Evolutionary conservation across 192 early-diverging fungal genomes (phyloP).

Genomic region (Umbelopsis vinacea): DNA sequence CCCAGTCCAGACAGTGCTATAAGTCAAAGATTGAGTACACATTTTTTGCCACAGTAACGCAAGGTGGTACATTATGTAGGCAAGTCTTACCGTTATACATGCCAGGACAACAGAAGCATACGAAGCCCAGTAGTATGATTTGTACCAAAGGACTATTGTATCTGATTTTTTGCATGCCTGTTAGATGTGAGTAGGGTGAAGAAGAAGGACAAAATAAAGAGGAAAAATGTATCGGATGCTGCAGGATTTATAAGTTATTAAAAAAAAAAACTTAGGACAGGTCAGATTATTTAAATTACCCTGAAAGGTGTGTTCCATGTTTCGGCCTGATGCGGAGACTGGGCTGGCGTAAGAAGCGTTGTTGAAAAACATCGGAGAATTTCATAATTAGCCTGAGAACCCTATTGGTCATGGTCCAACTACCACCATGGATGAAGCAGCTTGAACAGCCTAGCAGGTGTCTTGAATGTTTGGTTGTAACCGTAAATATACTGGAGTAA

Average conservation of each 20-base stretch:
- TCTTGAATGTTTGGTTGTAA: no score
- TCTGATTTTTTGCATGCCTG: neutral
- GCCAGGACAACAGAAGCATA: constrained; percentile 80
- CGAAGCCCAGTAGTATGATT: constrained; percentile 71
- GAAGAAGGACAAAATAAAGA: neutral
- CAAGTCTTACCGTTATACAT: constrained; percentile 66
- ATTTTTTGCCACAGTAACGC: constrained; percentile 66
- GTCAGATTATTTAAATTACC: constrained; percentile 18
- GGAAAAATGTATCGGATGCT: neutral
- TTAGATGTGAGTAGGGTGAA: neutral
- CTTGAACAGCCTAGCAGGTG: neutral
- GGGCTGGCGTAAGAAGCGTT: neutral
- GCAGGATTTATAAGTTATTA: constrained; percentile 33
- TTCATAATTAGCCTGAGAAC: neutral
- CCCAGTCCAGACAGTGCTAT: constrained; percentile 48
- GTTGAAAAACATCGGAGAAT: constrained; percentile 13
- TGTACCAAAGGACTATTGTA: constrained; percentile 66
- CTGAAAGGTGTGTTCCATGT: constrained; percentile 31
- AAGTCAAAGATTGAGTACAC: constrained; percentile 69
- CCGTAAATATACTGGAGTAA: no score
- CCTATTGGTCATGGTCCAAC: neutral
- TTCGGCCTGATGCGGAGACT: constrained; percentile 44
- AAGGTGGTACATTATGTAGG: constrained; percentile 36
- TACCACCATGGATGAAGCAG: neutral
- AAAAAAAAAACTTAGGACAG: constrained; percentile 47